Evolutionary conservation across 805 yeast species (phyloP).

Genomic region (Myxozyma vanderwaltii): DNA sequence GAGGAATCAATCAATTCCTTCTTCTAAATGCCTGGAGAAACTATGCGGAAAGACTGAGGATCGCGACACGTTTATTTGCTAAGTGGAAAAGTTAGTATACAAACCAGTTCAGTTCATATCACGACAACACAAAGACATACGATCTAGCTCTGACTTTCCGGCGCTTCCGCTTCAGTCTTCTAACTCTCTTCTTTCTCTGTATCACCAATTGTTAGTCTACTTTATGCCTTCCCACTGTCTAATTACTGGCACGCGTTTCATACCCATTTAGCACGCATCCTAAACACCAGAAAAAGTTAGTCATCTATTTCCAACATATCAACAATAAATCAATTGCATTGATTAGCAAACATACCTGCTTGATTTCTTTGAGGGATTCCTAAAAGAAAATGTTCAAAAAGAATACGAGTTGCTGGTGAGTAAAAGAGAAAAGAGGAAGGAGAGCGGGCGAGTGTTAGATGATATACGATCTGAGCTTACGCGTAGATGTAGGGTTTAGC

Average conservation of each 20-base stretch:
- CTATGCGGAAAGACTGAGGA: constrained; percentile 13
- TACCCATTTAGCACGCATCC: constrained; percentile 37
- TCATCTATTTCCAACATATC: background rate
- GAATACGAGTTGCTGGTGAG: constrained; percentile 17
- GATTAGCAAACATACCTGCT: constrained; percentile 20
- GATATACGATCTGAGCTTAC: background rate
- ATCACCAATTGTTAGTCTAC: constrained; percentile 8
- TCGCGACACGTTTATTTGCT: constrained; percentile 27
- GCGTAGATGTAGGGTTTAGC: constrained; percentile 6
- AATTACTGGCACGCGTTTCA: background rate
- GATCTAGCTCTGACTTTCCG: constrained; percentile 99
- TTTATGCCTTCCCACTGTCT: no score
- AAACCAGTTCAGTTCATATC: background rate
- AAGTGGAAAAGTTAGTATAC: constrained; percentile 13
- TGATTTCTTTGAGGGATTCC: constrained; percentile 14
- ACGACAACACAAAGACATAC: constrained; percentile 12
- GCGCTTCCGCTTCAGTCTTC: constrained; percentile 99
- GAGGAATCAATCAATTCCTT: background rate
- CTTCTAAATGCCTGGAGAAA: constrained; percentile 1
- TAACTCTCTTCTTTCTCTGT: constrained; percentile 98
- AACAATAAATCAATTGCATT: background rate
- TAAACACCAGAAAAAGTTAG: constrained; percentile 10
- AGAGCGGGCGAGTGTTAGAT: constrained; percentile 8
- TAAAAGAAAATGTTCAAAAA: constrained; percentile 14
- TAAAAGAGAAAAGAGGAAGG: constrained; percentile 8